A percentile compares a stretch with the other conserved stretches of the same genome.
These are phyloP conservation scores for Barbatosphaeria neglecta DNA, from an alignment of 495 filamentous ascomycete genomes.

Conservation along the genomic window DNA sequence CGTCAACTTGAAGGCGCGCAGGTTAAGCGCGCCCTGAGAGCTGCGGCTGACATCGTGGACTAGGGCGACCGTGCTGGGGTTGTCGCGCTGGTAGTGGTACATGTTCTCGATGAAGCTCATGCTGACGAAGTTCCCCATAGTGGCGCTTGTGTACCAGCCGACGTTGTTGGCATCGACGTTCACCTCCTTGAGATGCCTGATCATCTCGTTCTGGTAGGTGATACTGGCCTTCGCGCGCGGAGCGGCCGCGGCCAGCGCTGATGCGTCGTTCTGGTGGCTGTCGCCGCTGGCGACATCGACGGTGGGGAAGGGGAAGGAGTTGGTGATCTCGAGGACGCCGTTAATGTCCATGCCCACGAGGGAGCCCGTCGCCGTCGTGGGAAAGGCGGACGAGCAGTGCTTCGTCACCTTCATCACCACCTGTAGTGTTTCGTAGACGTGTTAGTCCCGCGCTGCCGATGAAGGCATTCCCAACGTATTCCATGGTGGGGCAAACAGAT, in stretches of 20 bases:
- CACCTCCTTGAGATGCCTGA: constrained; percentile 87
- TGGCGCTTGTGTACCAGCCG: constrained; percentile 97
- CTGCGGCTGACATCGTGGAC: constrained; percentile 93
- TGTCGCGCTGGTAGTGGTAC: constrained; percentile 91
- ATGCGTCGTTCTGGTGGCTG: constrained; percentile 68
- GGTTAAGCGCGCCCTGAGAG: constrained; percentile 76
- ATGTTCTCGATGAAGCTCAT: constrained; percentile 95
- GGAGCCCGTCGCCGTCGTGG: constrained; percentile 78
- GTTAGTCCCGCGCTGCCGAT: constrained; percentile 1
- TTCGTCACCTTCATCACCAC: constrained; percentile 96
- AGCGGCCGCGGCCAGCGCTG: constrained; percentile 72
- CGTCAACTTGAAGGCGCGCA: constrained; percentile 85
- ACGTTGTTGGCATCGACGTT: constrained; percentile 98
- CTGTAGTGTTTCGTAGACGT: constrained; percentile 29
- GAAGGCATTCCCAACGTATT: neutral
- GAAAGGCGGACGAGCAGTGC: constrained; percentile 78
- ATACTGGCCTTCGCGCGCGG: constrained; percentile 84
- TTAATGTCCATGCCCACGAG: constrained; percentile 87
- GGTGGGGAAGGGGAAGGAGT: constrained; percentile 88
- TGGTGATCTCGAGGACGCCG: constrained; percentile 79
- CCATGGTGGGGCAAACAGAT: constrained; percentile 5
- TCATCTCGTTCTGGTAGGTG: constrained; percentile 92
- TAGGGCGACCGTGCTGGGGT: constrained; percentile 85
- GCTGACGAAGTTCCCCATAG: constrained; percentile 97
- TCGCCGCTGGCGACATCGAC: constrained; percentile 60